Evolutionary conservation across 2,329 filamentous ascomycete species (phyloP).

Genomic region (Raffaelea albimanens): DNA sequence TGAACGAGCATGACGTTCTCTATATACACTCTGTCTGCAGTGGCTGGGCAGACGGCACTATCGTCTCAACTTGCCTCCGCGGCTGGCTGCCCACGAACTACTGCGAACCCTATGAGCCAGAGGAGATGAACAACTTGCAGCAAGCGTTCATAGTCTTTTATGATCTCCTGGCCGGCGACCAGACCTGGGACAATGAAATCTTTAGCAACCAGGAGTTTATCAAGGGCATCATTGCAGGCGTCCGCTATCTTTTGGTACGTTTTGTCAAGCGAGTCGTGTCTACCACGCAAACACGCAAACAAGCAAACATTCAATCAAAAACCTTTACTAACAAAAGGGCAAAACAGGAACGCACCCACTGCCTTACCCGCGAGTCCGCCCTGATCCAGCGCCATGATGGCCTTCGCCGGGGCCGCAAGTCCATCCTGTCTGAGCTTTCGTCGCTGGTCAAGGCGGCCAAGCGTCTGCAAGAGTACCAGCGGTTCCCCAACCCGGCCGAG

Average conservation of each 20-base stretch:
- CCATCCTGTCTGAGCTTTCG: slow-evolving; percentile 79
- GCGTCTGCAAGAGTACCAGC: slow-evolving; percentile 66
- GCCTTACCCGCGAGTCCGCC: slow-evolving; percentile 70
- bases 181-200: slow-evolving; percentile 63
- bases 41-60: slow-evolving; percentile 94
- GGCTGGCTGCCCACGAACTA: slow-evolving; percentile 98
- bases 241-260: slow-evolving; percentile 77
- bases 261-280: background rate
- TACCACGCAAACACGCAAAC: background rate
- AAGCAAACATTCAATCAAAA: background rate
- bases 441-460: slow-evolving; percentile 84
- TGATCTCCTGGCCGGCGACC: slow-evolving; percentile 76
- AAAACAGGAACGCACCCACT: slow-evolving; percentile 72
- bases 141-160: slow-evolving; percentile 85
- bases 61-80: slow-evolving; percentile 73
- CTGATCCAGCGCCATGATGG: slow-evolving; percentile 67
- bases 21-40: slow-evolving; percentile 96
- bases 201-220: slow-evolving; percentile 92
- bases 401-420: slow-evolving; percentile 74
- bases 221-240: slow-evolving; percentile 85
- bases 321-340: no score
- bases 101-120: slow-evolving; percentile 87
- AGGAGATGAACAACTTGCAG: slow-evolving; percentile 74
- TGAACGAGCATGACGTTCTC: slow-evolving; percentile 86
- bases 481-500: slow-evolving; percentile 35